Evolutionary conservation across 2,329 filamentous ascomycete genomes (phyloP).

Genomic region (Alternaria arbusti): DNA sequence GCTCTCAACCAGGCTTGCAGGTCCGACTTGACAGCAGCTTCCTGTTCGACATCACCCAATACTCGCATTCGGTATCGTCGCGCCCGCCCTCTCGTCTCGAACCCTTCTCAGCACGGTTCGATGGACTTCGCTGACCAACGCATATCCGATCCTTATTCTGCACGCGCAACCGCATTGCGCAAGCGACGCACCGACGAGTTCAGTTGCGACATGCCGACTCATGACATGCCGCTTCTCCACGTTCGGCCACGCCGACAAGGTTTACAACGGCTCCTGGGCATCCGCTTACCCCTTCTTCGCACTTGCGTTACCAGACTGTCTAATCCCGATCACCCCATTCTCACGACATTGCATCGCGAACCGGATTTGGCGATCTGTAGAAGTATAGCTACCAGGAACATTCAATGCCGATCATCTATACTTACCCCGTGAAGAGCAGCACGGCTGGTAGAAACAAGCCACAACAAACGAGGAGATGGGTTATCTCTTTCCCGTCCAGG

Average conservation of each 20-base stretch:
- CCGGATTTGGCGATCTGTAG: neutral
- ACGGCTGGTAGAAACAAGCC: constrained; percentile 1
- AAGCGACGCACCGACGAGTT: neutral
- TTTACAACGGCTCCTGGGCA: neutral
- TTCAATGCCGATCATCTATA: neutral
- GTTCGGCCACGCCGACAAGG: neutral
- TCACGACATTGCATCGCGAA: neutral
- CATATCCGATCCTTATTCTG: neutral
- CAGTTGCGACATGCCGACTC: neutral
- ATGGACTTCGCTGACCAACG: neutral
- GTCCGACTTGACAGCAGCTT: neutral
- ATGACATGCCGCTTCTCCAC: neutral
- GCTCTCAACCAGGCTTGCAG: neutral
- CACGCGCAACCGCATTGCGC: neutral
- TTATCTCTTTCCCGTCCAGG: neutral
- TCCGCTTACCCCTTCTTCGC: neutral
- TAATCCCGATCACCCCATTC: neutral
- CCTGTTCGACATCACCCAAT: neutral
- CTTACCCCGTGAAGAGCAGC: neutral
- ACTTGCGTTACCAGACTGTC: neutral
- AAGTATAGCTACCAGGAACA: neutral
- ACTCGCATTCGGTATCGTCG: neutral
- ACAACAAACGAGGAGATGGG: neutral
- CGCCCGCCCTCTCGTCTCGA: neutral
- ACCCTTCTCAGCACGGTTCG: neutral